A percentile compares a stretch with the other conserved stretches of the same genome.
These are phyloP conservation scores for Multifurca ochricompacta DNA, from an alignment of 768 basidiomycete species.

Conservation along the genomic window DNA sequence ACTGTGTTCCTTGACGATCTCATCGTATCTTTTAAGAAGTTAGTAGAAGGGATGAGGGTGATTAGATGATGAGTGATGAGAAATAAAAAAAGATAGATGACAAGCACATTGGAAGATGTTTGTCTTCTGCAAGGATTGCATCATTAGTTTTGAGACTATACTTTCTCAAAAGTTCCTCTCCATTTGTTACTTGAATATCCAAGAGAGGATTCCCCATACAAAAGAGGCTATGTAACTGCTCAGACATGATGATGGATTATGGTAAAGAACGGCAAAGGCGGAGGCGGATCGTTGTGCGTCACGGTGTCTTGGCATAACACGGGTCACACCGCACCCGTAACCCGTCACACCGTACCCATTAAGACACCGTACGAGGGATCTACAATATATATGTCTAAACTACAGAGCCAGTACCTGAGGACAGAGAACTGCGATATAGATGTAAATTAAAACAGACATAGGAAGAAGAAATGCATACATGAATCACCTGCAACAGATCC, in stretches of 20 bases:
- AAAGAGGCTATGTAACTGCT: conserved; percentile 58
- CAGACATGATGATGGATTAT: conserved; percentile 30
- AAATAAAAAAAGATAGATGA: no score
- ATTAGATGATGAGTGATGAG: background rate
- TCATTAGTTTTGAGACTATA: conserved; percentile 91
- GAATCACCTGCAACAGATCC: no score
- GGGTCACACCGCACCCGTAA: no score
- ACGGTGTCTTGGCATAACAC: no score
- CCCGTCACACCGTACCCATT: no score
- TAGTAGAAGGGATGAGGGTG: conserved; percentile 7
- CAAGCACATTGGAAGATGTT: conserved; percentile 75
- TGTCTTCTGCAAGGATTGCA: conserved; percentile 88
- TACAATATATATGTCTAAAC: no score
- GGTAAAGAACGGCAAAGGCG: background rate
- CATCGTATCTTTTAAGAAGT: conserved; percentile 62
- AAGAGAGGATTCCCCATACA: conserved; percentile 95
- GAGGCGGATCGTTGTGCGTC: background rate
- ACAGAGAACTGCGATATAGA: no score
- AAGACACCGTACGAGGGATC: no score
- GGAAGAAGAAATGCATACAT: no score
- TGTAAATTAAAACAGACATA: no score
- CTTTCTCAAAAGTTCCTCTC: conserved; percentile 78
- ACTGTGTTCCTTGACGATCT: conserved; percentile 65
- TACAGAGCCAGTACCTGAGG: no score
- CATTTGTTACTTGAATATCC: conserved; percentile 88